Evolutionary conservation across 1,284 basidiomycete genomes (phyloP), one percentile per base, ranked within the genome.

Genomic region (Naganishia sp.): DNA sequence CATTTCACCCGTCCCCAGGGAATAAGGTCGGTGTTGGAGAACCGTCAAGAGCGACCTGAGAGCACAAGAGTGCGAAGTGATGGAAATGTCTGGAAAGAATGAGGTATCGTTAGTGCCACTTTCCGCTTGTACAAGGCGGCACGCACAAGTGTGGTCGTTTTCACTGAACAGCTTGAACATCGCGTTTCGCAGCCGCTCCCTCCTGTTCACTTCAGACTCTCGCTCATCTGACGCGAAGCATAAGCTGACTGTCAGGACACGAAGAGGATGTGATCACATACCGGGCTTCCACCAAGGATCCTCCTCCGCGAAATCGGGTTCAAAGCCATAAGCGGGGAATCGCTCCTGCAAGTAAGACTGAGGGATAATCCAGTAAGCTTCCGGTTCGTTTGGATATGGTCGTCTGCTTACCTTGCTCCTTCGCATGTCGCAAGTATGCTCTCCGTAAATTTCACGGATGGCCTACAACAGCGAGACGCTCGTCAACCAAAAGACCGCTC

Each of bases 291-390:
- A 92, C 0, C 90, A 78, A 28, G 83, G 77, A 75, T 94, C 91
- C 25, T 86, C 81, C 73, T 94, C 91, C 0, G 84, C 79, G 68
- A 94, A 87, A 0, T 83, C 84, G 0, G 80, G 75, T 72, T 93
- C 90, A 66, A 92, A 85, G 1, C 60, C 70, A 73, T 88, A 88
- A 6, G 78, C 74, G 0, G 89, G 88, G 71, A 89, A 92, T 1
- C 82, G 75, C 0, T 75, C 69, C 0, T 76, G 69, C 61, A 94
- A 86, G 57, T 84, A 82, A 0, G 85, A 82, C 63, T 83, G 57
- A 53, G 10, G 15, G 11, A 39, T 16, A 6, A 45, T 46, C 10
- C 21, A 9, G 15, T 25, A 31, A 21, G 45, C 44, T 43, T 18
- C 28, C 2, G 5, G 15, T n/a, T 39, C 39, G 13, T 39, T 18